phyloP scores from a whole-genome alignment of 2,329 filamentous ascomycete genomes.

The Grosmannia penicillata region DNA sequence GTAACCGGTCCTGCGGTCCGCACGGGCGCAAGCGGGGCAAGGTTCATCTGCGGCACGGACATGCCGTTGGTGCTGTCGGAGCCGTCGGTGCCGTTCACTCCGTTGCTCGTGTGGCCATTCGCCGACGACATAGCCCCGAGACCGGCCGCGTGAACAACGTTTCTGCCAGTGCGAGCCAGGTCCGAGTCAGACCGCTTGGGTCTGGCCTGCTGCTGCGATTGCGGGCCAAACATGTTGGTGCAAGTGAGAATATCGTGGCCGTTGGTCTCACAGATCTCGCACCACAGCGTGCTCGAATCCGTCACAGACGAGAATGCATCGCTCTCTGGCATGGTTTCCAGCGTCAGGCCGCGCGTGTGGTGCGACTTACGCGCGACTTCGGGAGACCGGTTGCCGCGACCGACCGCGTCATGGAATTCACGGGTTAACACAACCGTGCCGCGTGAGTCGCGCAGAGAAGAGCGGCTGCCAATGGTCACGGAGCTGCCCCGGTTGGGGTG shows the following conservation, averaged over 20 bases:
- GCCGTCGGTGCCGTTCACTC: slow-evolving; percentile 7
- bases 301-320: slow-evolving; percentile 56
- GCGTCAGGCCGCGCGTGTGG: slow-evolving; percentile 32
- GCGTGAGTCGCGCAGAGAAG: slow-evolving; percentile 50
- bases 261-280: slow-evolving; percentile 84
- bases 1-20: slow-evolving; percentile 25
- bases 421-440: slow-evolving; percentile 47
- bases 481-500: slow-evolving; percentile 33
- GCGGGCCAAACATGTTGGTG: slow-evolving; percentile 60
- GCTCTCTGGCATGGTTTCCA: slow-evolving; percentile 58
- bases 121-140: background rate
- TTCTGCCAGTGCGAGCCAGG: slow-evolving; percentile 8
- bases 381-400: slow-evolving; percentile 18
- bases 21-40: slow-evolving; percentile 17
- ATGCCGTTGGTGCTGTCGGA: slow-evolving; percentile 25
- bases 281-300: slow-evolving; percentile 67
- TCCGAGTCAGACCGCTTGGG: slow-evolving; percentile 12
- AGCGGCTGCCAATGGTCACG: slow-evolving; percentile 34
- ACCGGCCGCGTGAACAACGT: slow-evolving; percentile 1
- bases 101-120: background rate
- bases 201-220: slow-evolving; percentile 3
- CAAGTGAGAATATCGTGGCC: slow-evolving; percentile 92
- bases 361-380: slow-evolving; percentile 29
- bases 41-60: slow-evolving; percentile 3
- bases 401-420: slow-evolving; percentile 20